Percentiles rank a stretch among this genome's conserved stretches.
Conservation (phyloP, 495 filamentous ascomycete species). For the Aspergillus steynii region DNA sequence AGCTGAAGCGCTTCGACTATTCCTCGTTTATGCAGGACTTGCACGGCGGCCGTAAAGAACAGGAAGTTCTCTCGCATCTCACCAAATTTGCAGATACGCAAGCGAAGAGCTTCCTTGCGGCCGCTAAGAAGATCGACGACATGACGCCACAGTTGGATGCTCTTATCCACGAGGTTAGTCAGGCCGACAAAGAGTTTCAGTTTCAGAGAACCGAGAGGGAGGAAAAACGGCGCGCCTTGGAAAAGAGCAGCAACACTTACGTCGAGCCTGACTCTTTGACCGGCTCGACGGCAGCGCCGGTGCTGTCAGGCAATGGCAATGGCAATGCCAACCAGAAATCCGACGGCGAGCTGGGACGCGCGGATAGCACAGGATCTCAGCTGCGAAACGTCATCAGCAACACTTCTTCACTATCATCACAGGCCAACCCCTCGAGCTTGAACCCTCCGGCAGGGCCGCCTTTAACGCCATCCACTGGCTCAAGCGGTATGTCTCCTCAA, state of each 20-base stretch:
- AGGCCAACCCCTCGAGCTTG: slow-evolving; percentile 38
- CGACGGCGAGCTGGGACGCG: slow-evolving; percentile 66
- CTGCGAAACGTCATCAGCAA: slow-evolving; percentile 52
- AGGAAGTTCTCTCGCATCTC: slow-evolving; percentile 92
- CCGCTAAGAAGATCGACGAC: slow-evolving; percentile 83
- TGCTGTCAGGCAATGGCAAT: slow-evolving; percentile 37
- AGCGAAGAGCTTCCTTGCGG: slow-evolving; percentile 75
- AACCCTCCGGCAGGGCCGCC: slow-evolving; percentile 31
- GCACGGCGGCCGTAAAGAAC: slow-evolving; percentile 94
- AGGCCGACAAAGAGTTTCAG: slow-evolving; percentile 93
- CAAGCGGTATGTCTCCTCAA: slow-evolving; percentile 50
- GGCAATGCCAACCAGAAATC: slow-evolving; percentile 41
- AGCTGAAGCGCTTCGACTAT: slow-evolving; percentile 97
- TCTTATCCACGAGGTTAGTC: slow-evolving; percentile 82
- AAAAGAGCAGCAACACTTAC: slow-evolving; percentile 84
- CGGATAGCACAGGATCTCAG: slow-evolving; percentile 72
- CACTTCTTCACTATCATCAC: slow-evolving; percentile 47
- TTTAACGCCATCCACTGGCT: slow-evolving; percentile 34
- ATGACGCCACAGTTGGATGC: slow-evolving; percentile 91
- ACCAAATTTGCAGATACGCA: slow-evolving; percentile 94
- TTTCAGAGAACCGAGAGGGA: slow-evolving; percentile 90
- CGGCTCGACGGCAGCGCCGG: slow-evolving; percentile 26
- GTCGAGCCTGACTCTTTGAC: slow-evolving; percentile 66
- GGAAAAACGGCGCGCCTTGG: slow-evolving; percentile 83
- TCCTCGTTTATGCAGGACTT: slow-evolving; percentile 99